A percentile compares a stretch with the other conserved stretches of the same genome.
Evolutionary conservation across 2,329 filamentous ascomycete species (phyloP).

Genomic region (Aspergillus sp.): DNA sequence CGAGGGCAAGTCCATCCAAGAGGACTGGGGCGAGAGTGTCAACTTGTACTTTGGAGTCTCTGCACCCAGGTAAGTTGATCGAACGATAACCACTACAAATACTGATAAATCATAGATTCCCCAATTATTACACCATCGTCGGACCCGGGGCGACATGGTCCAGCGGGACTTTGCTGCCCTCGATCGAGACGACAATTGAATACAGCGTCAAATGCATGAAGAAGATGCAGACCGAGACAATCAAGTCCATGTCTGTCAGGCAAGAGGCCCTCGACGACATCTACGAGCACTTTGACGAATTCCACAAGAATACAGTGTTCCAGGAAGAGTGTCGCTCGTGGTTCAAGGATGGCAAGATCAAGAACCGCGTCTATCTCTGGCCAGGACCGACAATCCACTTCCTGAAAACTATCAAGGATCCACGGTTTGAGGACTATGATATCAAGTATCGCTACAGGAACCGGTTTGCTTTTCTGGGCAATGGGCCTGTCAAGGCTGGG

Average conservation of each 20-base stretch:
- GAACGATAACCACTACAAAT: neutral
- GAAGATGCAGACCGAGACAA: constrained; percentile 24
- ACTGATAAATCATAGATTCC: constrained; percentile 33
- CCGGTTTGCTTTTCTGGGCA: constrained; percentile 5
- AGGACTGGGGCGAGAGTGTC: neutral
- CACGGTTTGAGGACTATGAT: constrained; percentile 6
- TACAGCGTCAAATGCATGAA: constrained; percentile 42
- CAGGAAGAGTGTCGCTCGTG: constrained; percentile 33
- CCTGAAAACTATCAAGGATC: neutral
- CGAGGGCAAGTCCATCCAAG: neutral
- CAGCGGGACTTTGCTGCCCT: constrained; percentile 36
- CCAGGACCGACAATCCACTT: neutral
- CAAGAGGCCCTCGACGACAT: constrained; percentile 37
- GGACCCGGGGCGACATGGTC: constrained; percentile 36
- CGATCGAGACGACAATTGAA: constrained; percentile 41
- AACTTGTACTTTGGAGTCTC: neutral
- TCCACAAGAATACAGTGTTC: constrained; percentile 35
- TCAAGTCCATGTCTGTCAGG: constrained; percentile 39
- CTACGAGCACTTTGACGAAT: constrained; percentile 33
- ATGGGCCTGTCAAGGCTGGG: neutral
- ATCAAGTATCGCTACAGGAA: constrained; percentile 1
- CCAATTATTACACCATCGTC: constrained; percentile 44
- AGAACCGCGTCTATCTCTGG: neutral
- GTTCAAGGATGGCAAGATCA: constrained; percentile 29
- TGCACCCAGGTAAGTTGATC: neutral